These are phyloP conservation scores for Blumeria hordei DNA, from an alignment of 2,329 filamentous ascomycete species.

Conservation along the genomic window DNA sequence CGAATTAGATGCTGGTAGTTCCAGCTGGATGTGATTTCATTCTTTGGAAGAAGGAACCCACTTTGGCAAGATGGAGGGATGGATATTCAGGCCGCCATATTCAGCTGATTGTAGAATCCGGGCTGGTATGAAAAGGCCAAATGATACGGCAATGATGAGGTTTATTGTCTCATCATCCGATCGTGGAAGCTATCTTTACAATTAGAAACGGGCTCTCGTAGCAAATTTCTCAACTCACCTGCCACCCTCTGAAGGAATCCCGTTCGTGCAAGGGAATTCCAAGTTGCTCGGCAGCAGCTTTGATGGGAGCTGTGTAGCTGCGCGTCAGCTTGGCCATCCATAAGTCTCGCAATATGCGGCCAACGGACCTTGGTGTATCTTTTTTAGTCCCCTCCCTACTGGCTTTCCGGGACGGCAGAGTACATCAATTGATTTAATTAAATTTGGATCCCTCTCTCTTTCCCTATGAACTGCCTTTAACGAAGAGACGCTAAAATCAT, in stretches of 20 bases:
- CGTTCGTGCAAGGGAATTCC: constrained; percentile 45
- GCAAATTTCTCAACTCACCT: constrained; percentile 22
- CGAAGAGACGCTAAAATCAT: constrained; percentile 65
- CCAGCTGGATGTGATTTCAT: not conserved
- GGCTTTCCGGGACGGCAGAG: constrained; percentile 58
- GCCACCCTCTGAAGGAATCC: constrained; percentile 66
- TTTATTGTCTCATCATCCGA: constrained; percentile 29
- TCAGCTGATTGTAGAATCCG: constrained; percentile 43
- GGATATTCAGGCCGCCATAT: constrained; percentile 81
- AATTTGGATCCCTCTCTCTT: constrained; percentile 22
- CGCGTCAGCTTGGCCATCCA: too few relatives aligned
- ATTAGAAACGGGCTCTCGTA: not conserved
- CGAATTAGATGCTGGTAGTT: too few relatives aligned
- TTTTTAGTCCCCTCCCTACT: constrained; percentile 51
- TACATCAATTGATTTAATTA: constrained; percentile 62
- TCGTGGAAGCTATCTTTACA: constrained; percentile 24
- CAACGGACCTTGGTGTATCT: constrained; percentile 12
- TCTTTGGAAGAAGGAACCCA: constrained; percentile 17
- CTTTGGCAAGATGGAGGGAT: constrained; percentile 78
- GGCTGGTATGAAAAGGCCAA: constrained; percentile 68
- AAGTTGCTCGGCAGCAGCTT: constrained; percentile 36
- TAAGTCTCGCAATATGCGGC: too few relatives aligned
- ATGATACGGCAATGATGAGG: constrained; percentile 77
- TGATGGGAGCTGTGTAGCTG: constrained; percentile 40
- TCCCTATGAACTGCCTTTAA: constrained; percentile 44